Conservation (phyloP, 139 green algal species). For the Volvox reticuliferus region DNA sequence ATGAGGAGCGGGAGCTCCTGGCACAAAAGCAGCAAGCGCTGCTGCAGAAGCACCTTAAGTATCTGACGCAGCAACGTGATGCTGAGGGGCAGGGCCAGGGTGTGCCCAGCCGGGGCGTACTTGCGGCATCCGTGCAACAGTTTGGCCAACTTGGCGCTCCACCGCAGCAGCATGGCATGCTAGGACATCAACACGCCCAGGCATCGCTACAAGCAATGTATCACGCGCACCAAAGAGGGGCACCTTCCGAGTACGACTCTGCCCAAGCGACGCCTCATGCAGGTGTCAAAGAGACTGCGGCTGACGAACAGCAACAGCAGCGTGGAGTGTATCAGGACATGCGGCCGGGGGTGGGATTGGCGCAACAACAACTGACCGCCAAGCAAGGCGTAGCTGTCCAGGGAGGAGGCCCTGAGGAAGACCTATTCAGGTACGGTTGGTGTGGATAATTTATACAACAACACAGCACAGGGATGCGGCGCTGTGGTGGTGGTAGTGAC, state of each 20-base stretch:
- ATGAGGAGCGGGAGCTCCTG: slow-evolving; percentile 3
- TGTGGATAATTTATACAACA: background rate
- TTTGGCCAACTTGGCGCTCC: background rate
- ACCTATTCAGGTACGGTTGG: slow-evolving; percentile 8
- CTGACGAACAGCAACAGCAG: background rate
- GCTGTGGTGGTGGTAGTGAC: too few species aligned
- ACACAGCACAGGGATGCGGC: too few species aligned
- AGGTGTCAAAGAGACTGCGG: too few species aligned
- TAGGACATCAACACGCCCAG: background rate
- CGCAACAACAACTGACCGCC: too few species aligned
- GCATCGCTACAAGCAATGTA: background rate
- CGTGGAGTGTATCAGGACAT: background rate
- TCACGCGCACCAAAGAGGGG: background rate
- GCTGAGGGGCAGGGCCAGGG: background rate
- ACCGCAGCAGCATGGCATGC: background rate
- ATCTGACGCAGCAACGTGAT: slow-evolving; percentile 19
- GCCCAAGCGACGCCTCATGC: background rate
- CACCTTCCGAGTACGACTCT: slow-evolving; percentile 2
- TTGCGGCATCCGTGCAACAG: background rate
- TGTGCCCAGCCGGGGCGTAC: background rate
- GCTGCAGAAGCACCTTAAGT: slow-evolving; percentile 1
- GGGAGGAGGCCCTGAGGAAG: background rate
- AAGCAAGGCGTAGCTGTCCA: too few species aligned
- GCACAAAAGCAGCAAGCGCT: background rate
- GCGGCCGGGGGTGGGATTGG: background rate